Conservation (phyloP, 148 eudicot genomes). For the Polygonum aviculare region DNA sequence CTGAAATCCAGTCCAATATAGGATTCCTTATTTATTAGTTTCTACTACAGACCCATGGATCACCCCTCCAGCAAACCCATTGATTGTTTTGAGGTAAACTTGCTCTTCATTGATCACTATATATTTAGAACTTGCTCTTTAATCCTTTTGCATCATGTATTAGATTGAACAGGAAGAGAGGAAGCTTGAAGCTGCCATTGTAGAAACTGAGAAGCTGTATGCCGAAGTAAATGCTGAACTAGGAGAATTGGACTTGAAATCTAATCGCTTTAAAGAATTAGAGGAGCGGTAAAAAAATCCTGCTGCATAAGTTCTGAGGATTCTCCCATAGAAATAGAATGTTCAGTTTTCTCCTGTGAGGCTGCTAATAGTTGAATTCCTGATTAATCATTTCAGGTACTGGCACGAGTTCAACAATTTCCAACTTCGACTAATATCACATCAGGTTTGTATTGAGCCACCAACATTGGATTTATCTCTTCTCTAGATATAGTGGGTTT, state of each 20-base stretch:
- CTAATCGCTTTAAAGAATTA: conserved; percentile 81
- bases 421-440: conserved; percentile 86
- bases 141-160: conserved; percentile 13
- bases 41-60: too few relatives aligned
- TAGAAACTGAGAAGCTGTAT: conserved; percentile 86
- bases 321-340: neutral
- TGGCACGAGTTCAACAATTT: conserved; percentile 96
- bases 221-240: conserved; percentile 72
- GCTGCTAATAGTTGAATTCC: neutral
- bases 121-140: conserved; percentile 11
- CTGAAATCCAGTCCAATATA: neutral
- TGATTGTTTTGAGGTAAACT: too few relatives aligned
- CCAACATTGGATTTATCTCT: too few relatives aligned
- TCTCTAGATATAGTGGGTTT: too few relatives aligned
- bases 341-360: neutral
- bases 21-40: too few relatives aligned
- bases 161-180: conserved; percentile 95
- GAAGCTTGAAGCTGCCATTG: conserved; percentile 57
- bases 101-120: too few relatives aligned
- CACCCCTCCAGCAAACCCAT: too few relatives aligned
- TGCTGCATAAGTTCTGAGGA: neutral
- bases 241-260: conserved; percentile 81
- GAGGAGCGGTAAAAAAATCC: conserved; percentile 63
- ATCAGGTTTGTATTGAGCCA: conserved; percentile 48
- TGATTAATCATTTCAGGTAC: conserved; percentile 42